Base-by-base conservation (phyloP, 1,139 yeast genomes). In the Candida albicans region DNA sequence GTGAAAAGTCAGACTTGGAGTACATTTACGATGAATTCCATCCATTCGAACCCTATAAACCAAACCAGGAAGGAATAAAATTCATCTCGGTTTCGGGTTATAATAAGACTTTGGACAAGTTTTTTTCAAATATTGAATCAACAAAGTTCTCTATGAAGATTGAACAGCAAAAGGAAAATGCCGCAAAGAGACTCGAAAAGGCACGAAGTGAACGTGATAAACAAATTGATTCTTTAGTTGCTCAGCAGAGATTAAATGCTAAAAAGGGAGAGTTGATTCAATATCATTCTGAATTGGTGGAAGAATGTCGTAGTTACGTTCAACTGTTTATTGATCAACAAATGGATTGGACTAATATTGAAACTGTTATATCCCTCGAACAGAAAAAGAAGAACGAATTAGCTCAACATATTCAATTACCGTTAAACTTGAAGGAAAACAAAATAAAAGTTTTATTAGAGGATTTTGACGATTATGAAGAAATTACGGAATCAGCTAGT, bases 291-390 rank as follows among this genome's bases (percentile, higher is more conserved):
- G 82, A 81, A 28, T 58, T 80, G 31, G 91, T 91, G 2, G 93
- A 86, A 43, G 79, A 80, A 24, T 90, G 95, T 39, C 83, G 80
- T 46, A 67, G 62, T 11, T 84, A 88, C 9, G 85, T 93, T 8
- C 84, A 82, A 47, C 70, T 70, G 1, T 66, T 88, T 44, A 52
- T 91, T 5, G 82, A 84, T 42, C 95, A 88, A 58, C 95, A 89
- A 52, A 88, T 89, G 91, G 98, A 93, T 60, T 93, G 99, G 99
- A 77, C 81, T 29, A 87, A 89, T 51, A 90, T 91, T 48, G 96
- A 87, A 58, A 82, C 84, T 51, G 68, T 84, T 44, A 82, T 93
- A 43, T 68, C 75, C 43, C 73, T 82, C 40, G 96, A 91, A 55
- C 84, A 88, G 54, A 64, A 70, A 2, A 77, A 84, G 51, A 84